Percentiles rank a stretch among this genome's conserved stretches.
phyloP scores from a whole-genome alignment of 345 rosid species.

The Dipteronia dyeriana region DNA sequence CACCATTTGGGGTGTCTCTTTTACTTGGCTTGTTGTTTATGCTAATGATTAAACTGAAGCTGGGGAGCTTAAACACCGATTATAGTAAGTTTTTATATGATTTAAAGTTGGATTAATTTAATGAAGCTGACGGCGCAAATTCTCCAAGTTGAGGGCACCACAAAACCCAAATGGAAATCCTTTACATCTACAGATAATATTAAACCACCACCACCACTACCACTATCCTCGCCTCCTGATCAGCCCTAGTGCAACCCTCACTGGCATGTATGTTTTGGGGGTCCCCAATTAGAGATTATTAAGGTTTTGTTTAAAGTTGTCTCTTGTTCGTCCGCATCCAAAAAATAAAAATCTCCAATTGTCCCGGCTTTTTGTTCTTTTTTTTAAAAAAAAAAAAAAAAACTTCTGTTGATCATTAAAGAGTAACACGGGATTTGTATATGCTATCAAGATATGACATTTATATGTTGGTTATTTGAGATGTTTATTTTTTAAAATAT shows the following conservation, averaged over 20 bases:
- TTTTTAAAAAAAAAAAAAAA: no score
- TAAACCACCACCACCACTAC: conserved; percentile 20
- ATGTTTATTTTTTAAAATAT: no score
- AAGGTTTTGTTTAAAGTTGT: conserved; percentile 20
- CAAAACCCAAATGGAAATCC: conserved; percentile 24
- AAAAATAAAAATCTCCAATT: conserved; percentile 6
- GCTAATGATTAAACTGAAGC: conserved; percentile 28
- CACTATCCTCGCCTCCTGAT: neutral
- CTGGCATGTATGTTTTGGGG: conserved; percentile 15
- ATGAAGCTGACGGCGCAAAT: conserved; percentile 35
- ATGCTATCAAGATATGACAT: no score
- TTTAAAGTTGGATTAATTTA: conserved; percentile 12
- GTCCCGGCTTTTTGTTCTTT: conserved; percentile 30
- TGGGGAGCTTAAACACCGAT: conserved; percentile 22
- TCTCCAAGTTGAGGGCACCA: neutral
- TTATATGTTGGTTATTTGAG: no score
- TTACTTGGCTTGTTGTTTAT: conserved; percentile 9
- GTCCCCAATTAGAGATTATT: conserved; percentile 32
- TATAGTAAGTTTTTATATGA: conserved; percentile 12
- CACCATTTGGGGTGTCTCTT: neutral
- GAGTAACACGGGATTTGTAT: neutral
- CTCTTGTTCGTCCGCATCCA: neutral
- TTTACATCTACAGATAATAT: conserved; percentile 4
- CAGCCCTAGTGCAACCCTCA: conserved; percentile 1
- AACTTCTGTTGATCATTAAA: neutral